Percentiles rank a stretch among this genome's conserved stretches.
Evolutionary conservation across 1,284 basidiomycete genomes (phyloP).

Genomic region (Entoloma clypeatum): DNA sequence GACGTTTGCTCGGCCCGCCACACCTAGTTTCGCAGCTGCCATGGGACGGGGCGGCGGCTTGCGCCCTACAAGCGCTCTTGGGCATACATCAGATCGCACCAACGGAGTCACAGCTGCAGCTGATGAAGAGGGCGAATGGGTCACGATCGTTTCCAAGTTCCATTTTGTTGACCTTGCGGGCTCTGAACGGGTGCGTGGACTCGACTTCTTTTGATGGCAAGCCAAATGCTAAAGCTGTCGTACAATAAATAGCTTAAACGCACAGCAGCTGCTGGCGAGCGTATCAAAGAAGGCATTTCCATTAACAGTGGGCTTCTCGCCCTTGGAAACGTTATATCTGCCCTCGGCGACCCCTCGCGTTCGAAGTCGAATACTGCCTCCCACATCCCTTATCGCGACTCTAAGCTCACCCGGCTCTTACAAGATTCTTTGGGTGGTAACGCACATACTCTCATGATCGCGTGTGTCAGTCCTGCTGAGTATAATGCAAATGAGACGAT

Average conservation of each 20-base stretch:
- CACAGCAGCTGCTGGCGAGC: conserved; percentile 89
- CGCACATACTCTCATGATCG: conserved; percentile 98
- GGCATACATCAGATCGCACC: conserved; percentile 49
- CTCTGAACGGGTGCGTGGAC: conserved; percentile 76
- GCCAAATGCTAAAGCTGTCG: conserved; percentile 16
- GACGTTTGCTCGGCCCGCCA: conserved; percentile 68
- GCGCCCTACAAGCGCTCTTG: conserved; percentile 74
- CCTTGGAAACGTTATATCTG: conserved; percentile 97
- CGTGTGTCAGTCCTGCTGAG: conserved; percentile 94
- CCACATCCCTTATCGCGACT: conserved; percentile 96
- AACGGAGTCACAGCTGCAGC: conserved; percentile 42
- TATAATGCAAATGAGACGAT: conserved; percentile 94
- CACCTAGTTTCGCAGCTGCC: conserved; percentile 70
- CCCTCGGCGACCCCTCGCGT: conserved; percentile 89
- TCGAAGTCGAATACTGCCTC: conserved; percentile 72
- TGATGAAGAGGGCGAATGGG: conserved; percentile 76
- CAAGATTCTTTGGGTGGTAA: conserved; percentile 99
- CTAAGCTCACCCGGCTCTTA: conserved; percentile 88
- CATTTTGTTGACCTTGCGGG: conserved; percentile 98
- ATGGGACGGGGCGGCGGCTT: conserved; percentile 64
- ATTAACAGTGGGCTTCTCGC: conserved; percentile 97
- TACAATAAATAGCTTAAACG: conserved; percentile 68
- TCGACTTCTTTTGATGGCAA: conserved; percentile 8
- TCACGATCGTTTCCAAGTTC: conserved; percentile 92
- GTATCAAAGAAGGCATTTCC: conserved; percentile 95